phyloP scores from a whole-genome alignment of 1,139 yeast genomes.

The Nakaseomyces kungkrabaensis region DNA sequence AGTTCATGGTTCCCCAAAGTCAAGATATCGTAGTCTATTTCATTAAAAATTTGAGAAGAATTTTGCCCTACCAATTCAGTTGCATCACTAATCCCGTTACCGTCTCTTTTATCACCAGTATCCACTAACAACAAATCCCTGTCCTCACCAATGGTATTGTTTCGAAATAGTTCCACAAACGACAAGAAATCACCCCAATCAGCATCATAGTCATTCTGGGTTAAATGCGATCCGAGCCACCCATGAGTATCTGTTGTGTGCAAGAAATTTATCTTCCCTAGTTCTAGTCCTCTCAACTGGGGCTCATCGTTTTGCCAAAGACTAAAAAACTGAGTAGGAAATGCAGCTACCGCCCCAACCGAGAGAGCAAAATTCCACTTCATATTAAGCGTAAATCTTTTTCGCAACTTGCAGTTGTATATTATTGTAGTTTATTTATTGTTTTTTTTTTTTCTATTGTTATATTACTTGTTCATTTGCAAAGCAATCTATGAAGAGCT shows the following conservation, averaged over 20 bases:
- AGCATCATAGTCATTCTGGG: constrained; percentile 65
- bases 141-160: constrained; percentile 33
- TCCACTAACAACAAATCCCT: constrained; percentile 70
- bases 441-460: too few relatives aligned
- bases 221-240: constrained; percentile 83
- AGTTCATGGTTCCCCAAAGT: constrained; percentile 92
- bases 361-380: background rate
- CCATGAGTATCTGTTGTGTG: constrained; percentile 97
- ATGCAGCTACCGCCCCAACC: background rate
- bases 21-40: constrained; percentile 64
- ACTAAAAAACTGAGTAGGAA: background rate
- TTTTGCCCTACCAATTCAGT: constrained; percentile 60
- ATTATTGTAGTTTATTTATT: background rate
- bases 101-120: constrained; percentile 92
- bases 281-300: constrained; percentile 32
- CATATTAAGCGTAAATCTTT: background rate
- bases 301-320: background rate
- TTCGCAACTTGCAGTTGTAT: background rate
- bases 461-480: too few relatives aligned
- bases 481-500: too few relatives aligned
- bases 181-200: constrained; percentile 92
- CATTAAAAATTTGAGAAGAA: constrained; percentile 53
- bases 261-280: constrained; percentile 71
- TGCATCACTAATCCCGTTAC: constrained; percentile 77
- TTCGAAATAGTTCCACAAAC: constrained; percentile 43